These are phyloP conservation scores for Iodosphaeria phyllophila DNA, from an alignment of 2,329 filamentous ascomycete species.

Conservation along the genomic window DNA sequence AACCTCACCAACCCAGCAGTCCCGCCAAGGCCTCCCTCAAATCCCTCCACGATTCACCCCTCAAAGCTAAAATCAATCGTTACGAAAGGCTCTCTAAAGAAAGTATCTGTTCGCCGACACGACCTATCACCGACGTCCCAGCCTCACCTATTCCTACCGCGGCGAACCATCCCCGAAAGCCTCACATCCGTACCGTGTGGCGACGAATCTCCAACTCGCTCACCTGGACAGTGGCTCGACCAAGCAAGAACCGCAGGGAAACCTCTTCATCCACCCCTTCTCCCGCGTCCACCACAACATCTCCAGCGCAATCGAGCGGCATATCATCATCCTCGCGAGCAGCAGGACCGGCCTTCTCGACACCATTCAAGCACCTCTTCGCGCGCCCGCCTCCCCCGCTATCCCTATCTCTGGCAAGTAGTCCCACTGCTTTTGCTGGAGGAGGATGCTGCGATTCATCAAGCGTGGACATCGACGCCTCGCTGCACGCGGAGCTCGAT, in stretches of 20 bases:
- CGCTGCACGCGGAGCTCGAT: conserved; percentile 1
- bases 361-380: conserved; percentile 4
- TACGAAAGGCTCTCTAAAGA: conserved; percentile 11
- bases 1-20: too few relatives aligned
- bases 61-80: conserved; percentile 11
- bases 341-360: too few relatives aligned
- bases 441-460: conserved; percentile 1
- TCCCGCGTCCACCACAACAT: conserved; percentile 2
- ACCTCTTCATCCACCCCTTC: neutral
- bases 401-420: too few relatives aligned
- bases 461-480: conserved; percentile 5
- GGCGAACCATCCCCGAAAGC: conserved; percentile 2
- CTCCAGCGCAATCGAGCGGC: conserved; percentile 7
- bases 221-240: conserved; percentile 7
- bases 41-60: conserved; percentile 11
- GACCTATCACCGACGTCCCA: too few relatives aligned
- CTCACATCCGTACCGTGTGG: conserved; percentile 6
- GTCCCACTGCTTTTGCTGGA: too few relatives aligned
- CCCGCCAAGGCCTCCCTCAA: neutral
- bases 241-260: conserved; percentile 1
- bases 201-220: conserved; percentile 12
- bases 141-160: too few relatives aligned
- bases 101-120: too few relatives aligned
- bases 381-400: conserved; percentile 1
- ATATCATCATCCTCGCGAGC: too few relatives aligned